Evolutionary conservation across 768 basidiomycete species (phyloP).

Genomic region (Infundibulicybe gibba): DNA sequence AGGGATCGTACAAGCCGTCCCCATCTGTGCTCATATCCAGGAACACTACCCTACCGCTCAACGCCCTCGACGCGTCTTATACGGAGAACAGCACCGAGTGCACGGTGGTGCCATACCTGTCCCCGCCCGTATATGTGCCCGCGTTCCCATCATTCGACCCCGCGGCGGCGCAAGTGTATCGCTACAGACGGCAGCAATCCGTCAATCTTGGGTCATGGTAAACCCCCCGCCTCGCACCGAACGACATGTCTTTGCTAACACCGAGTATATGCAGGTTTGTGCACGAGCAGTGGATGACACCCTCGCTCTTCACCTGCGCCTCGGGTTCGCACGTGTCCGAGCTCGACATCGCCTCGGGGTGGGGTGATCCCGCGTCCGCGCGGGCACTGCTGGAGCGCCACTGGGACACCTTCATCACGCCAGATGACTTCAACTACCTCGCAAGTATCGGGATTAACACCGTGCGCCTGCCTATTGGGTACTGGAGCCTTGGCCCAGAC

Average conservation of each 20-base stretch:
- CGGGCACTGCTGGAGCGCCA: slow-evolving; percentile 60
- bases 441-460: slow-evolving; percentile 65
- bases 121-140: slow-evolving; percentile 25
- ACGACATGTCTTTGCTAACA: background rate
- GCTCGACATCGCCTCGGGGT: slow-evolving; percentile 65
- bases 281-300: slow-evolving; percentile 73
- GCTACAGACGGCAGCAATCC: slow-evolving; percentile 60
- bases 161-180: slow-evolving; percentile 45
- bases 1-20: slow-evolving; percentile 24
- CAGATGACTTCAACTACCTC: slow-evolving; percentile 67
- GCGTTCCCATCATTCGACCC: slow-evolving; percentile 46
- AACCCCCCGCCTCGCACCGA: slow-evolving; percentile 2
- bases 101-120: slow-evolving; percentile 24
- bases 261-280: slow-evolving; percentile 48
- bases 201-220: slow-evolving; percentile 69
- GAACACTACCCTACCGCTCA: background rate
- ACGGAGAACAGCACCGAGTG: slow-evolving; percentile 9
- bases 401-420: slow-evolving; percentile 73
- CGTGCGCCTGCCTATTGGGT: slow-evolving; percentile 58
- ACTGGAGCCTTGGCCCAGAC: slow-evolving; percentile 56
- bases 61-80: background rate
- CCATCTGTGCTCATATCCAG: slow-evolving; percentile 7
- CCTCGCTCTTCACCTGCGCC: slow-evolving; percentile 60
- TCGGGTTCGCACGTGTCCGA: slow-evolving; percentile 48
- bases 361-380: slow-evolving; percentile 40